Conservation (phyloP, 345 rosid species). For the Erucastrum elatum region DNA sequence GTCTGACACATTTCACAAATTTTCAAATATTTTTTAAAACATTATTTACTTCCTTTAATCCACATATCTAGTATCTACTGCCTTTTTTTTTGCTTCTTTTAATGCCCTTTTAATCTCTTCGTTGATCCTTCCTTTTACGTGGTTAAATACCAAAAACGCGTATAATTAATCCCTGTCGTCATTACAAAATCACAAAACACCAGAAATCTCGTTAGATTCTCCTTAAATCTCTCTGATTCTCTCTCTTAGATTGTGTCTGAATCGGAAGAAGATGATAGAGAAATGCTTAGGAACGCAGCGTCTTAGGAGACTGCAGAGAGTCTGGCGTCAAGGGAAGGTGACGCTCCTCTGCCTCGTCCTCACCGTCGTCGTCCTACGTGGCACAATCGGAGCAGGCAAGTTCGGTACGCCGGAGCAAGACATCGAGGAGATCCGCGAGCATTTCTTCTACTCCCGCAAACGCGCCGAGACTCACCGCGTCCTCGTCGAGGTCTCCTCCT, state of each 20-base stretch:
- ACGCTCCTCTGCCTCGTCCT: slow-evolving; percentile 57
- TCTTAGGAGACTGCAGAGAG: slow-evolving; percentile 49
- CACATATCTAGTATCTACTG: background rate
- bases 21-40: background rate
- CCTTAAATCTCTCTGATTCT: background rate
- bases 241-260: slow-evolving; percentile 19
- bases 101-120: slow-evolving; percentile 7
- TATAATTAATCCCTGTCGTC: background rate
- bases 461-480: slow-evolving; percentile 68
- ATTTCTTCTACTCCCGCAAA: slow-evolving; percentile 56
- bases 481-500: slow-evolving; percentile 55
- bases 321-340: slow-evolving; percentile 61
- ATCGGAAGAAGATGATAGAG: slow-evolving; percentile 47
- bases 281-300: slow-evolving; percentile 56
- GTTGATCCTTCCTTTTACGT: slow-evolving; percentile 29
- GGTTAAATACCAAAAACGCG: slow-evolving; percentile 22
- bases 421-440: slow-evolving; percentile 64
- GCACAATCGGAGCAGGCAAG: slow-evolving; percentile 87
- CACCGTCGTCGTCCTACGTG: slow-evolving; percentile 85
- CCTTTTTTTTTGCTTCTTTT: slow-evolving; percentile 7
- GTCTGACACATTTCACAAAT: slow-evolving; percentile 22
- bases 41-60: slow-evolving; percentile 10
- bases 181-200: slow-evolving; percentile 8
- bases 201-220: background rate
- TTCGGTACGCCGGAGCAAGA: slow-evolving; percentile 91